These are phyloP conservation scores for Entelexis sorbosivorans DNA, from an alignment of 1,139 yeast species.

Conservation along the genomic window DNA sequence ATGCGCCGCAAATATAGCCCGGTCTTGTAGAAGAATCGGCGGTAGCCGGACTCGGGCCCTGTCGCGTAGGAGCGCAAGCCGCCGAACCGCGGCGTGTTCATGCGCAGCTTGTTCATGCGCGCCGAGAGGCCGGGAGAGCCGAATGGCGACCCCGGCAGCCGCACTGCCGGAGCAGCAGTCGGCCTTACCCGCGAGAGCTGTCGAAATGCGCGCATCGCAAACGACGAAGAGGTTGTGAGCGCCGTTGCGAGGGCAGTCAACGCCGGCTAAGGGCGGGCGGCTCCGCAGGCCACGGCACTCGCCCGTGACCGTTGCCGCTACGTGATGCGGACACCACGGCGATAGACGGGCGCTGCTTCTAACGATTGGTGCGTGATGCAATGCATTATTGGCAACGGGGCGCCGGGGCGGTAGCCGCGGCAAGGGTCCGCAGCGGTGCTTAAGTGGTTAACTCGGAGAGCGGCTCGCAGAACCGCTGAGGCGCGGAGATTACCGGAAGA, in stretches of 20 bases:
- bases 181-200: slow-evolving; percentile 4
- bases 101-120: neutral
- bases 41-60: neutral
- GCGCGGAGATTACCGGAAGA: too few relatives aligned
- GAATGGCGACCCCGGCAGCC: neutral
- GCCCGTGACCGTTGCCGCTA: neutral
- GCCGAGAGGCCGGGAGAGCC: neutral
- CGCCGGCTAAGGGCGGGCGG: neutral
- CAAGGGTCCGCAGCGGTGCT: neutral
- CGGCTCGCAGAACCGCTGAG: too few relatives aligned
- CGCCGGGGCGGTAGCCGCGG: neutral
- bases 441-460: too few relatives aligned
- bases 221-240: neutral
- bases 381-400: neutral
- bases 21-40: neutral
- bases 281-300: neutral
- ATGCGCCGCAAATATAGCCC: neutral
- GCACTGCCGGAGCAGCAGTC: neutral
- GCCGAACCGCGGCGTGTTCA: neutral
- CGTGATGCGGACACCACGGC: neutral
- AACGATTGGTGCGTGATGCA: neutral
- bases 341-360: neutral
- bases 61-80: neutral
- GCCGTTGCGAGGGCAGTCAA: neutral
- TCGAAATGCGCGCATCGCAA: slow-evolving; percentile 3